Evolutionary conservation across 179 eudicot species (phyloP).

Genomic region (Beta corolliflora): DNA sequence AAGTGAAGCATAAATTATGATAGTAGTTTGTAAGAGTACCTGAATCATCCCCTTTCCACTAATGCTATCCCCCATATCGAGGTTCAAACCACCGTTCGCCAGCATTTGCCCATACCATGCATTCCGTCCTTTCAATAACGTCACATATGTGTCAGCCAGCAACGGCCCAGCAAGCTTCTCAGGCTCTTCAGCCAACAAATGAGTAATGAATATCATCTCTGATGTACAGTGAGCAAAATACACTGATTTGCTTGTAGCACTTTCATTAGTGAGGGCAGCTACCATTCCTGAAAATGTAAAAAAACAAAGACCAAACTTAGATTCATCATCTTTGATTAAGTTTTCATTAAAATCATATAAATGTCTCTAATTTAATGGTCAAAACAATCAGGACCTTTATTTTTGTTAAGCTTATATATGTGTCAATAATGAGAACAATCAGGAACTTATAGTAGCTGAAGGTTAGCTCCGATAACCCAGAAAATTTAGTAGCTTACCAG

Average conservation of each 20-base stretch:
- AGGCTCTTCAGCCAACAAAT: conserved; percentile 85
- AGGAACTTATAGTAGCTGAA: neutral
- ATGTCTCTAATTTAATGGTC: neutral
- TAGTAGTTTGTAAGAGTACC: conserved; percentile 41
- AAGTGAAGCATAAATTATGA: neutral
- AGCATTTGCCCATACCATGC: conserved; percentile 97
- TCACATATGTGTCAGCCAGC: conserved; percentile 95
- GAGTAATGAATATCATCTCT: conserved; percentile 96
- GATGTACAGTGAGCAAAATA: conserved; percentile 98
- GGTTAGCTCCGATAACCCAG: neutral
- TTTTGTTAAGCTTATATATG: neutral
- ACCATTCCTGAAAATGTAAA: conserved; percentile 70
- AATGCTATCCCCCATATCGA: conserved; percentile 96
- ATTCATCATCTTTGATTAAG: conserved; percentile 6
- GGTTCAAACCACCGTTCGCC: conserved; percentile 82
- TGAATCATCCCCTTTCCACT: conserved; percentile 96
- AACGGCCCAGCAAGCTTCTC: conserved; percentile 96
- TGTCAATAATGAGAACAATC: neutral
- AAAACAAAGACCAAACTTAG: neutral
- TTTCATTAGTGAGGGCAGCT: conserved; percentile 91
- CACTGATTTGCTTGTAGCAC: conserved; percentile 95
- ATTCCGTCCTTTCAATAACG: conserved; percentile 91
- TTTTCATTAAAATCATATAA: neutral
- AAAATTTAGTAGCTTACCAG: conserved; percentile 48
- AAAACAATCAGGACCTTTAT: neutral